Conservation (phyloP, 495 filamentous ascomycete species). For the Penicillium crystallinum region DNA sequence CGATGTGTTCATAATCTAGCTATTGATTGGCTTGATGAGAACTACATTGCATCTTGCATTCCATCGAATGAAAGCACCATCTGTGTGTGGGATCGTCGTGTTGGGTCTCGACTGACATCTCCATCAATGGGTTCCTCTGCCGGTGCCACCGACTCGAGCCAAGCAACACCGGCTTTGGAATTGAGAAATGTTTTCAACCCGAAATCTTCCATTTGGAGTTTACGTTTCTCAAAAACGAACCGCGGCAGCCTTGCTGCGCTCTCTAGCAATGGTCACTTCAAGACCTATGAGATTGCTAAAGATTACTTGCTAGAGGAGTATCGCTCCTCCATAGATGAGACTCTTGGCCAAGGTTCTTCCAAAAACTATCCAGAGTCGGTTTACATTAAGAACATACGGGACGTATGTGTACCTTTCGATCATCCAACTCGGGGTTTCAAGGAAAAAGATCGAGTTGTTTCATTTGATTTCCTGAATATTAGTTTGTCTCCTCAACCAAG, state of each 20-base stretch:
- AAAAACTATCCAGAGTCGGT: constrained; percentile 39
- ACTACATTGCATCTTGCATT: constrained; percentile 89
- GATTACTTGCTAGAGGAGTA: constrained; percentile 46
- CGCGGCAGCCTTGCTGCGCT: constrained; percentile 70
- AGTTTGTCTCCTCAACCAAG: constrained; percentile 57
- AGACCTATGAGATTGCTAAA: constrained; percentile 62
- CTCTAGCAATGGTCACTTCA: constrained; percentile 73
- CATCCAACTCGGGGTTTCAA: constrained; percentile 38
- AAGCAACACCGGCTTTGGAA: constrained; percentile 54
- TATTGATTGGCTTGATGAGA: constrained; percentile 84
- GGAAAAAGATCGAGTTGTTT: constrained; percentile 64
- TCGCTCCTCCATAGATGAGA: constrained; percentile 37
- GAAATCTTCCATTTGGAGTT: constrained; percentile 61
- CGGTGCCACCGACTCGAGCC: constrained; percentile 28
- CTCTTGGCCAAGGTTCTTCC: constrained; percentile 38
- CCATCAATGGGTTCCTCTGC: constrained; percentile 35
- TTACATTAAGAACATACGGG: constrained; percentile 45
- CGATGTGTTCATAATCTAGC: constrained; percentile 85
- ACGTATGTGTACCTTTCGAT: constrained; percentile 42
- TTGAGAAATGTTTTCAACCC: constrained; percentile 60
- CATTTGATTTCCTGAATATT: constrained; percentile 79
- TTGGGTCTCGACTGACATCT: constrained; percentile 46
- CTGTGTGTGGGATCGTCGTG: constrained; percentile 85
- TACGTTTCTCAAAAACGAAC: constrained; percentile 73
- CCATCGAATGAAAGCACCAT: constrained; percentile 62